Percentiles rank a stretch among this genome's conserved stretches.
phyloP scores from a whole-genome alignment of 768 basidiomycete species.

The Cystobasidium ongulense region DNA sequence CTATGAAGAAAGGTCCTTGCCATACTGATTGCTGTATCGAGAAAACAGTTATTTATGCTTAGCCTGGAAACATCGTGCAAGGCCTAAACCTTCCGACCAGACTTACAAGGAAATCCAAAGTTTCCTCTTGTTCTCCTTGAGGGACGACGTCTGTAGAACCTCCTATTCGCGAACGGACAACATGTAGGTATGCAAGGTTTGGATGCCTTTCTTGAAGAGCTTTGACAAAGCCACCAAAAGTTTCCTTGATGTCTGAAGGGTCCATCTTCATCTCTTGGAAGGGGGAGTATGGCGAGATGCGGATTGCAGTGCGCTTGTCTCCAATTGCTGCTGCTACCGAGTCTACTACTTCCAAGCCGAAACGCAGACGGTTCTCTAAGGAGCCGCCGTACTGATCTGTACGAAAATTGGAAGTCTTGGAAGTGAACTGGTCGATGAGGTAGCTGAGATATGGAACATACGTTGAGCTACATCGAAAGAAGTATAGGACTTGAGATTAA shows the following conservation, averaged over 20 bases:
- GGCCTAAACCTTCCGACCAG: neutral
- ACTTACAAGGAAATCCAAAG: neutral
- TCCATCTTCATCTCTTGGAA: slow-evolving; percentile 37
- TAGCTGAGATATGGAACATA: slow-evolving; percentile 15
- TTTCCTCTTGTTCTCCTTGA: neutral
- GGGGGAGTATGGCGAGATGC: slow-evolving; percentile 6
- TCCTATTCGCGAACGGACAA: slow-evolving; percentile 45
- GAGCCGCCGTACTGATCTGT: slow-evolving; percentile 57
- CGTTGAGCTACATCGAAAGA: neutral
- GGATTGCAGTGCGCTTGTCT: slow-evolving; percentile 48
- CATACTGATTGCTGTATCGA: neutral
- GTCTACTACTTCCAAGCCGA: slow-evolving; percentile 54
- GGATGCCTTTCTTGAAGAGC: slow-evolving; percentile 49
- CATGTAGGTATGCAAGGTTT: slow-evolving; percentile 52
- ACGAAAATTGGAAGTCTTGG: slow-evolving; percentile 35
- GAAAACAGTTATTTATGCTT: too few relatives aligned
- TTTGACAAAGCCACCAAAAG: slow-evolving; percentile 50
- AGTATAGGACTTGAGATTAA: neutral
- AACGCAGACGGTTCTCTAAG: slow-evolving; percentile 56
- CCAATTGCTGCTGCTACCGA: slow-evolving; percentile 55
- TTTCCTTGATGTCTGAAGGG: slow-evolving; percentile 34
- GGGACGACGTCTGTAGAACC: neutral
- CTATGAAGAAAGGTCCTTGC: neutral
- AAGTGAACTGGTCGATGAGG: slow-evolving; percentile 39
- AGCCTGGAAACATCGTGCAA: neutral